Conservation (phyloP, 2,329 filamentous ascomycete genomes). For the Pyrenochaeta sp. region DNA sequence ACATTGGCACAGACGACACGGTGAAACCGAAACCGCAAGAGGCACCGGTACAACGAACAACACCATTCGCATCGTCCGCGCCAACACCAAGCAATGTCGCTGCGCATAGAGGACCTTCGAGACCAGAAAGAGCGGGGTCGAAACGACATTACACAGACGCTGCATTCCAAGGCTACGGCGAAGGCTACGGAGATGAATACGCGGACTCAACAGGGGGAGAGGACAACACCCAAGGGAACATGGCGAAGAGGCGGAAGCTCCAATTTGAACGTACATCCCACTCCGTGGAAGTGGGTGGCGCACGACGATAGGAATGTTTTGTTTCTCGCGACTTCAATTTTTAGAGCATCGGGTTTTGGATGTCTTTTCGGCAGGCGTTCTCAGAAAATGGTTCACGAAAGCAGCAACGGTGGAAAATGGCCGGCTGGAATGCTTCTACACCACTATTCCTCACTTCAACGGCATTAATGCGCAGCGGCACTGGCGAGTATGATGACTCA, state of each 20-base stretch:
- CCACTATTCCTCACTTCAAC: neutral
- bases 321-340: slow-evolving; percentile 16
- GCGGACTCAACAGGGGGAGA: slow-evolving; percentile 76
- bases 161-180: slow-evolving; percentile 77
- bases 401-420: neutral
- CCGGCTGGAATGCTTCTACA: neutral
- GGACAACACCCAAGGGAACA: slow-evolving; percentile 59
- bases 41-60: slow-evolving; percentile 27
- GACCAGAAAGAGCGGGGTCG: slow-evolving; percentile 72
- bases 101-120: slow-evolving; percentile 56
- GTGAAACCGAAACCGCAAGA: slow-evolving; percentile 41
- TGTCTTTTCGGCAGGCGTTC: slow-evolving; percentile 1
- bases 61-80: slow-evolving; percentile 30
- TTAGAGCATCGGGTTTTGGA: slow-evolving; percentile 17
- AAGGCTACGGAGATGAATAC: slow-evolving; percentile 74
- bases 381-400: slow-evolving; percentile 2
- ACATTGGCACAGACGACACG: slow-evolving; percentile 56
- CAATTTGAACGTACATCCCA: slow-evolving; percentile 47
- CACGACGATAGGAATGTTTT: slow-evolving; percentile 38
- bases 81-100: slow-evolving; percentile 48
- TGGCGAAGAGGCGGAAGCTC: slow-evolving; percentile 46
- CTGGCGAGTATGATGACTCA: neutral
- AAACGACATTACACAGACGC: slow-evolving; percentile 80
- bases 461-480: slow-evolving; percentile 4
- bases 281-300: slow-evolving; percentile 47